Evolutionary conservation across 2,329 filamentous ascomycete species (phyloP).

Genomic region (Fusarium albosuccineum): DNA sequence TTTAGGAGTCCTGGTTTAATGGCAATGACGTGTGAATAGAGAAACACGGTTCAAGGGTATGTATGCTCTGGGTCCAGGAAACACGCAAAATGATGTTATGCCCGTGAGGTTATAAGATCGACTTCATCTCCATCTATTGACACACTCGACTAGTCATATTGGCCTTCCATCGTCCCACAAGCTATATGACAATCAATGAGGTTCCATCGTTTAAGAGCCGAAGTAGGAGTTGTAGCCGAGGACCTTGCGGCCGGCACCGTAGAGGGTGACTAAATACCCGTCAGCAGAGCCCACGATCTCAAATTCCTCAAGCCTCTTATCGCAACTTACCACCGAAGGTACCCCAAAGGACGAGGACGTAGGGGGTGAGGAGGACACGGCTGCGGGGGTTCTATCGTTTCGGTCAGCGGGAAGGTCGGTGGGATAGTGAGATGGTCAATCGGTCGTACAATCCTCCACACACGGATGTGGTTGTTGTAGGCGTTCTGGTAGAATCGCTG

Average conservation of each 20-base stretch:
- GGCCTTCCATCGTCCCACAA: conserved; percentile 27
- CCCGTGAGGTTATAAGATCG: conserved; percentile 35
- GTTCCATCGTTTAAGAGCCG: conserved; percentile 59
- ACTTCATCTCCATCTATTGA: conserved; percentile 43
- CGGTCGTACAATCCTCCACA: conserved; percentile 81
- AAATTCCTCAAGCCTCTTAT: neutral
- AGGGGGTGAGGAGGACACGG: conserved; percentile 75
- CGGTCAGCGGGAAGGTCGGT: conserved; percentile 38
- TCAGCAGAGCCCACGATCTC: conserved; percentile 8
- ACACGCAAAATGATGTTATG: conserved; percentile 16
- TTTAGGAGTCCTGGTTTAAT: conserved; percentile 50
- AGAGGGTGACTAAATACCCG: conserved; percentile 66
- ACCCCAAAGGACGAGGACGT: conserved; percentile 74
- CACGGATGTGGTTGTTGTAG: conserved; percentile 75
- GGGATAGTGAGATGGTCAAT: conserved; percentile 23
- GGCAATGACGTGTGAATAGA: conserved; percentile 49
- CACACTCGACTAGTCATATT: conserved; percentile 43
- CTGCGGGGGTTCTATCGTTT: conserved; percentile 71
- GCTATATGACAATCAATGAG: conserved; percentile 22
- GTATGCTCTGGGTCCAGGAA: neutral
- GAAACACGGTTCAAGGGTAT: conserved; percentile 33
- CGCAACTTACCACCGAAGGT: conserved; percentile 69
- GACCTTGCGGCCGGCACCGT: conserved; percentile 80
- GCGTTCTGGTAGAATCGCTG: conserved; percentile 82
- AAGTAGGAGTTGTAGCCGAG: conserved; percentile 86